Percentiles rank a stretch among this genome's conserved stretches.
Evolutionary conservation across 2,329 filamentous ascomycete species (phyloP).

Genomic region (Paecilomyces dactylethromorphus): DNA sequence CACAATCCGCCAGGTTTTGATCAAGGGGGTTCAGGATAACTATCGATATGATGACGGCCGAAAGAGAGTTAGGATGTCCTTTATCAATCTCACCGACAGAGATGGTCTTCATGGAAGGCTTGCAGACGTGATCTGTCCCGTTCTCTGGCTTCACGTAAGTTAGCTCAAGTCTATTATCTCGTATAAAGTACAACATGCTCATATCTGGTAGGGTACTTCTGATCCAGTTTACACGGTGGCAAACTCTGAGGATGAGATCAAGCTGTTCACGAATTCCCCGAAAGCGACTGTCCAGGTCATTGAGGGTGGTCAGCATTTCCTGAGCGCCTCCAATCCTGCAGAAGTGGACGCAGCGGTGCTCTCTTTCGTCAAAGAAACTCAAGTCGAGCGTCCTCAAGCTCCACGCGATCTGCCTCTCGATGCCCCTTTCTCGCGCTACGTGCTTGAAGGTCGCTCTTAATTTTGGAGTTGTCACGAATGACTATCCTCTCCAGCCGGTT

Average conservation of each 20-base stretch:
- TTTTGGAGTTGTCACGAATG: neutral
- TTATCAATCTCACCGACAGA: neutral
- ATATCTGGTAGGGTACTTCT: neutral
- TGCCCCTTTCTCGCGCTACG: neutral
- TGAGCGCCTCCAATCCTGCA: neutral
- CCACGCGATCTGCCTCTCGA: neutral
- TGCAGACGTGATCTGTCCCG: neutral
- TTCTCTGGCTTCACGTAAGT: neutral
- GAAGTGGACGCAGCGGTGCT: neutral
- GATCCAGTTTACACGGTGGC: neutral
- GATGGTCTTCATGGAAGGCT: neutral
- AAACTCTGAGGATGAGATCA: neutral
- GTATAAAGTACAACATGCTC: neutral
- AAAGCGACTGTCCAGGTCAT: neutral
- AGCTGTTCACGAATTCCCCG: neutral
- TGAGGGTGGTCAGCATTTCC: neutral
- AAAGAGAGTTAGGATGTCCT: neutral
- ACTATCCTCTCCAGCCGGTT: neutral
- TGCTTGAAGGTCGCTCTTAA: neutral
- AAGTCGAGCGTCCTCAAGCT: neutral
- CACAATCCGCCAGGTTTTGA: neutral
- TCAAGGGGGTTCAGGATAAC: neutral
- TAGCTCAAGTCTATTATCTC: neutral
- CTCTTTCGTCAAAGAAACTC: neutral
- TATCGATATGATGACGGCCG: neutral